phyloP scores from a whole-genome alignment of 768 basidiomycete genomes.

The Boletus sensibilis region DNA sequence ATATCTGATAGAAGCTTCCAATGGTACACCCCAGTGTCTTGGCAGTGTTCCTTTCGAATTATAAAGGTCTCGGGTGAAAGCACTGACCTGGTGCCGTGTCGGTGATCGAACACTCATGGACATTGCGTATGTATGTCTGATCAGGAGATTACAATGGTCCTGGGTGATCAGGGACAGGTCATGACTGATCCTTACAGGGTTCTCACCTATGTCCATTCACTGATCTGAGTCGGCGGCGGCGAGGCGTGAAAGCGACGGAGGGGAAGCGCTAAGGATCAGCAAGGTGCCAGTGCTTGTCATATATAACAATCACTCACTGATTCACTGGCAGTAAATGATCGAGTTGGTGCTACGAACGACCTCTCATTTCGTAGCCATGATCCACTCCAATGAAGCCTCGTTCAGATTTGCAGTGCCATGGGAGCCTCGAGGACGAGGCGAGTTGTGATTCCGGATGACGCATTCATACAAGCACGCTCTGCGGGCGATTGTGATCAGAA shows the following conservation, averaged over 20 bases:
- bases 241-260: background rate
- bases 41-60: conserved; percentile 2
- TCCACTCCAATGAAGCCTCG: background rate
- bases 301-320: background rate
- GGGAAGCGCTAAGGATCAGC: background rate
- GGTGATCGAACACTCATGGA: background rate
- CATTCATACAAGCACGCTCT: background rate
- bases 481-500: background rate
- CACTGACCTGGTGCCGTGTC: background rate
- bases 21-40: conserved; percentile 5
- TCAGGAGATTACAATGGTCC: background rate
- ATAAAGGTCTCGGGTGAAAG: background rate
- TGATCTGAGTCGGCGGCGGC: too few relatives aligned
- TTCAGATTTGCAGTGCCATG: background rate
- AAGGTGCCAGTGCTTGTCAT: background rate
- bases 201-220: too few relatives aligned
- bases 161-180: too few relatives aligned
- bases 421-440: conserved; percentile 18
- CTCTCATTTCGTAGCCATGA: background rate
- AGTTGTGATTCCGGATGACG: conserved; percentile 2
- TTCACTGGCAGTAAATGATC: conserved; percentile 12
- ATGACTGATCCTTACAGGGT: too few relatives aligned
- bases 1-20: background rate
- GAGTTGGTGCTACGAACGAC: background rate
- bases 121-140: background rate